Evolutionary conservation across 2,329 filamentous ascomycete genomes (phyloP).

Genomic region (Lasiodiplodia sp.): DNA sequence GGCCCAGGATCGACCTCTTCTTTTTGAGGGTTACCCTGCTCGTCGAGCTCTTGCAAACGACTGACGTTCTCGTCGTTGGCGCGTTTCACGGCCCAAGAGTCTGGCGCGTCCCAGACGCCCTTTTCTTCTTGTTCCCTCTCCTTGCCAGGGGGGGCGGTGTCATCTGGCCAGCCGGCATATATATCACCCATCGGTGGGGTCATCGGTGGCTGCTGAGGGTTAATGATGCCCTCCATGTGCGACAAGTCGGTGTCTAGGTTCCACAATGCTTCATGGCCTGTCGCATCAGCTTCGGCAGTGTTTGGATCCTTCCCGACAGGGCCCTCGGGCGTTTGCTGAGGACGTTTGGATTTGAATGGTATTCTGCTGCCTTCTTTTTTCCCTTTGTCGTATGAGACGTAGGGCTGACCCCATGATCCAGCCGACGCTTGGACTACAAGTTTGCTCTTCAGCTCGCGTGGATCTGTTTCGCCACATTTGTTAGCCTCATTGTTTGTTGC

Average conservation of each 20-base stretch:
- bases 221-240: conserved; percentile 91
- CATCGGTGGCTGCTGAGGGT: conserved; percentile 67
- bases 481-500: conserved; percentile 43
- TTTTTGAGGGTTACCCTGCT: conserved; percentile 70
- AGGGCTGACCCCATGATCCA: conserved; percentile 29
- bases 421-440: conserved; percentile 28
- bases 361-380: conserved; percentile 34
- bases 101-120: conserved; percentile 88
- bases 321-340: conserved; percentile 35
- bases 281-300: conserved; percentile 48
- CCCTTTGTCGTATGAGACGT: conserved; percentile 31
- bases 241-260: conserved; percentile 86
- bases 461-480: conserved; percentile 41
- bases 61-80: conserved; percentile 68
- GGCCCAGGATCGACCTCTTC: conserved; percentile 75
- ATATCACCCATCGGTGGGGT: conserved; percentile 67
- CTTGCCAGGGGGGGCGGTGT: conserved; percentile 38
- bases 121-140: conserved; percentile 42
- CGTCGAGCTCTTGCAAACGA: conserved; percentile 69
- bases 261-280: conserved; percentile 69
- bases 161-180: conserved; percentile 57
- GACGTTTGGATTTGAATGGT: conserved; percentile 40
- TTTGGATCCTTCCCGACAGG: conserved; percentile 54
- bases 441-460: conserved; percentile 41
- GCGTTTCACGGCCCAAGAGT: conserved; percentile 93